A percentile compares a stretch with the other conserved stretches of the same genome.
These are phyloP conservation scores for Wickerhamomyces bovis DNA, from an alignment of 805 yeast genomes.

Conservation along the genomic window DNA sequence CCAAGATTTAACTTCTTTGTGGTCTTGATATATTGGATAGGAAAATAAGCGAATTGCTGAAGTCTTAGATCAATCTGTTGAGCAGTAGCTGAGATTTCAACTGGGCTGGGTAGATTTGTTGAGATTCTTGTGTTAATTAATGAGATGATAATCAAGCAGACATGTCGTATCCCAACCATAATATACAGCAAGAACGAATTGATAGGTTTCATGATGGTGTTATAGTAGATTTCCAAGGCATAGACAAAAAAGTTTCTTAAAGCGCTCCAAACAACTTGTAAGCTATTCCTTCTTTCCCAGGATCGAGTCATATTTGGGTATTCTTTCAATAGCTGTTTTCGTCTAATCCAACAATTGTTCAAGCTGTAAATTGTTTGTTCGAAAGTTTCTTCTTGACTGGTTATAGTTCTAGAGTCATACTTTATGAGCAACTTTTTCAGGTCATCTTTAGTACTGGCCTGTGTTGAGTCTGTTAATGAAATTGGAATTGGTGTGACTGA, in stretches of 20 bases:
- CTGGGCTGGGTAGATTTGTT: constrained; percentile 23
- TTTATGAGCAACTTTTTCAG: constrained; percentile 6
- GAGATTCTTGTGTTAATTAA: constrained; percentile 26
- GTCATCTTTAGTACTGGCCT: neutral
- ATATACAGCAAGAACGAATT: constrained; percentile 6
- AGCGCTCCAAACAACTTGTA: neutral
- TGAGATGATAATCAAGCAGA: constrained; percentile 11
- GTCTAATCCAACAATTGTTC: constrained; percentile 17
- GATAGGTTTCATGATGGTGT: constrained; percentile 10
- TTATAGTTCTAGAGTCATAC: neutral
- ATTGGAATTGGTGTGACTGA: constrained; percentile 69
- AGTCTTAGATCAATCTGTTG: constrained; percentile 75
- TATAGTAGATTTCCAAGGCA: neutral
- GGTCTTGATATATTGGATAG: constrained; percentile 66
- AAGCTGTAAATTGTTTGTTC: constrained; percentile 8
- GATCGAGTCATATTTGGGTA: constrained; percentile 11
- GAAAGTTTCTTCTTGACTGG: constrained; percentile 8
- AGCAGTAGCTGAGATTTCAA: constrained; percentile 52
- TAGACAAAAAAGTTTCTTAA: neutral
- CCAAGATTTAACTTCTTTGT: constrained; percentile 22
- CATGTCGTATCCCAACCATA: constrained; percentile 10
- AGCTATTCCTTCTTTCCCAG: constrained; percentile 10
- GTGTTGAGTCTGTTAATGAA: constrained; percentile 33
- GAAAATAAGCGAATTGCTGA: constrained; percentile 72
- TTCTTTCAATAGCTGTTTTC: constrained; percentile 6